Evolutionary conservation across 2,329 filamentous ascomycete genomes (phyloP).

Genomic region (Diaporthe nobilis): DNA sequence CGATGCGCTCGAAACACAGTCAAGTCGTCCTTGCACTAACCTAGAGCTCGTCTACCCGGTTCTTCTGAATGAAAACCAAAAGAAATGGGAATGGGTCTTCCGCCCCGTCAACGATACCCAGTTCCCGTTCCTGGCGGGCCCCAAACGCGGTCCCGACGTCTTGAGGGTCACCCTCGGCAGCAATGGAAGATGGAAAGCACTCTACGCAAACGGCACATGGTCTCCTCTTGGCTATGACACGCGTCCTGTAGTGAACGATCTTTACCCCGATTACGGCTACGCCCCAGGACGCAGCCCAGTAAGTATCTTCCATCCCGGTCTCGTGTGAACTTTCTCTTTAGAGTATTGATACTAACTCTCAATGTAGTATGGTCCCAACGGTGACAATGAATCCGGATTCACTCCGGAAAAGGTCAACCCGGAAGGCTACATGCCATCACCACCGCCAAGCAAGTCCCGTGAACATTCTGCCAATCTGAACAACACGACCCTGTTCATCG

Average conservation of each 20-base stretch:
- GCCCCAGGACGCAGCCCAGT: not conserved
- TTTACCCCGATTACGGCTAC: not conserved
- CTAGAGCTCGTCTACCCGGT: not conserved
- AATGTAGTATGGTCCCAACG: not conserved
- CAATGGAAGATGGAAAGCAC: not conserved
- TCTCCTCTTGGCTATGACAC: not conserved
- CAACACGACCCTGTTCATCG: conserved; percentile 21
- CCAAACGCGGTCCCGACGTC: too few species aligned
- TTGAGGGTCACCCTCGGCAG: not conserved
- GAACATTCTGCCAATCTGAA: too few species aligned
- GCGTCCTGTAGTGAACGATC: not conserved
- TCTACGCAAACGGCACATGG: not conserved
- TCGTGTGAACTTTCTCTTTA: not conserved
- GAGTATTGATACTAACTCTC: not conserved
- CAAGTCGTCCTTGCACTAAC: too few species aligned
- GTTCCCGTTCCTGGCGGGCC: not conserved
- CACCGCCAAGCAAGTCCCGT: not conserved
- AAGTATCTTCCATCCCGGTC: not conserved
- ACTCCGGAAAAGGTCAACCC: not conserved
- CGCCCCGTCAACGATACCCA: not conserved
- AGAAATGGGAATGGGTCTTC: not conserved
- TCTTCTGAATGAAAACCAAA: not conserved
- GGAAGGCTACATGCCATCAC: not conserved
- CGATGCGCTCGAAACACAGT: too few species aligned
- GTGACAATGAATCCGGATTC: too few species aligned